These are phyloP conservation scores for Orbilia oligospora DNA, from an alignment of 2,329 filamentous ascomycete species.

Conservation along the genomic window DNA sequence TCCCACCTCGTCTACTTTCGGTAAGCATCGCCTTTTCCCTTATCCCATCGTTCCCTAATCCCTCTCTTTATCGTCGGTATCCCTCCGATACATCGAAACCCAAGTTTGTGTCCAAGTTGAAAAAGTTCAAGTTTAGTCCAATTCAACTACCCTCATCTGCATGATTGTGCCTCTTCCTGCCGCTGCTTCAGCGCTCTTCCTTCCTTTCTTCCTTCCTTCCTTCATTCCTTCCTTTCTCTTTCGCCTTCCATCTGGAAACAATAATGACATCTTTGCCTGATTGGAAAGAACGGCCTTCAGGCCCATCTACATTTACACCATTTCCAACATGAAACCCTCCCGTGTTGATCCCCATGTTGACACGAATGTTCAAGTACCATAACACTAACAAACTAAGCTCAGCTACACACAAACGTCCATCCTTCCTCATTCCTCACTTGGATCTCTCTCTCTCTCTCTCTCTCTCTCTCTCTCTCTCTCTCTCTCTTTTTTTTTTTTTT, in stretches of 20 bases:
- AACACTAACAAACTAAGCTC: slow-evolving; percentile 4
- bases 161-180: too few relatives aligned
- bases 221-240: too few relatives aligned
- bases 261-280: not conserved
- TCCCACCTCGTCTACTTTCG: slow-evolving; percentile 59
- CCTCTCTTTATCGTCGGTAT: not conserved
- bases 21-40: slow-evolving; percentile 60
- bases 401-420: slow-evolving; percentile 1
- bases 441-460: not conserved
- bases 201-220: too few relatives aligned
- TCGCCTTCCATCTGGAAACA: not conserved
- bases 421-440: not conserved
- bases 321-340: slow-evolving; percentile 19
- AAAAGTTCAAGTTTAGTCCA: not conserved
- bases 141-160: not conserved
- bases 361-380: slow-evolving; percentile 8
- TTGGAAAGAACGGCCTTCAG: not conserved
- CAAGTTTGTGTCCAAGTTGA: not conserved
- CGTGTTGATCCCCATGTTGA: slow-evolving; percentile 12
- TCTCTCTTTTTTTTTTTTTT: not conserved
- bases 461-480: not conserved
- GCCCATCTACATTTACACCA: slow-evolving; percentile 6
- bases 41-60: not conserved
- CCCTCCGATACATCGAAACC: not conserved
- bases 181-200: not conserved